phyloP scores from a whole-genome alignment of 352 stramenopile species.

The Globisporangium splendens region DNA sequence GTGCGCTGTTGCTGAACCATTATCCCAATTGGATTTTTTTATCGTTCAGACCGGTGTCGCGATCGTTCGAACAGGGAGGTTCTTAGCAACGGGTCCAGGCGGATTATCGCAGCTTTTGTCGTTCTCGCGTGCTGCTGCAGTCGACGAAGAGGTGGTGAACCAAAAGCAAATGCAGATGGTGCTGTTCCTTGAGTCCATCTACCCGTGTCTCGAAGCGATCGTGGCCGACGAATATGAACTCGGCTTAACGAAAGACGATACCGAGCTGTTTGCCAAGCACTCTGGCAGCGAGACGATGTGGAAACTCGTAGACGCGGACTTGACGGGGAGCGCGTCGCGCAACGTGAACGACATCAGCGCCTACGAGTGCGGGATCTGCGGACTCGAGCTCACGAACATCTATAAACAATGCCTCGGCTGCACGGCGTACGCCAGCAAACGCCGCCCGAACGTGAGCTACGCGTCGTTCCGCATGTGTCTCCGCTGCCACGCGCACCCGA shows the following conservation, averaged over 20 bases:
- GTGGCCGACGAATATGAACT: slow-evolving; percentile 74
- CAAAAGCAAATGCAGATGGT: slow-evolving; percentile 81
- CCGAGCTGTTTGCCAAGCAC: slow-evolving; percentile 64
- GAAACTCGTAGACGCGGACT: slow-evolving; percentile 59
- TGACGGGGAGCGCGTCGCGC: slow-evolving; percentile 15
- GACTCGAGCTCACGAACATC: slow-evolving; percentile 75
- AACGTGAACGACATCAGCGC: slow-evolving; percentile 25
- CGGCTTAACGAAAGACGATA: slow-evolving; percentile 60
- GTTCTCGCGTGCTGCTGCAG: slow-evolving; percentile 31
- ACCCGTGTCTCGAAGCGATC: slow-evolving; percentile 72
- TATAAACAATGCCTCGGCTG: slow-evolving; percentile 86
- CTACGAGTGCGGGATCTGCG: slow-evolving; percentile 66
- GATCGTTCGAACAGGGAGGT: slow-evolving; percentile 72
- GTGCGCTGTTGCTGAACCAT: neutral
- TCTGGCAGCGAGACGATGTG: slow-evolving; percentile 76
- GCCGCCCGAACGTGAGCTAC: slow-evolving; percentile 65
- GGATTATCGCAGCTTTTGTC: slow-evolving; percentile 38
- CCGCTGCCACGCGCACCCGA: slow-evolving; percentile 63
- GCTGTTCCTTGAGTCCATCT: slow-evolving; percentile 76
- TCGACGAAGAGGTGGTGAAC: slow-evolving; percentile 49
- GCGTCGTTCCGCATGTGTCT: slow-evolving; percentile 65
- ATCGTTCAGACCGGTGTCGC: slow-evolving; percentile 43
- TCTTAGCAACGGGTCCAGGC: slow-evolving; percentile 48
- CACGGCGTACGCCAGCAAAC: slow-evolving; percentile 52
- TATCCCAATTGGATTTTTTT: neutral